phyloP scores from a whole-genome alignment of 1,139 yeast species.

The Entelexis paramagnoliae region DNA sequence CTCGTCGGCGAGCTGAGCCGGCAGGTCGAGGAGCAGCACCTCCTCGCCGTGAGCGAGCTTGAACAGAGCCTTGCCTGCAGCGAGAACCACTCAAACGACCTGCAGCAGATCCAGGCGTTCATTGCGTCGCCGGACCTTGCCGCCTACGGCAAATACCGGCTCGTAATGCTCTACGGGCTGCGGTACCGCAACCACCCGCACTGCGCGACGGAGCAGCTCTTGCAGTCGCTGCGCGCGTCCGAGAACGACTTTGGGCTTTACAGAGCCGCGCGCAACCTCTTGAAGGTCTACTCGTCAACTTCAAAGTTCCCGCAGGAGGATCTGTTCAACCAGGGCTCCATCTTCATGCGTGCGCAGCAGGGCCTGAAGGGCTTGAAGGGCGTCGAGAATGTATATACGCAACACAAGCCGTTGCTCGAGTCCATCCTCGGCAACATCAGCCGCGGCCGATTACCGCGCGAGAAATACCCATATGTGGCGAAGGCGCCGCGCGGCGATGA shows the following conservation, averaged over 20 bases:
- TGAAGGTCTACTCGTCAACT: constrained; percentile 34
- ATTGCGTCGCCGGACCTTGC: constrained; percentile 30
- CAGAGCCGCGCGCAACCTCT: constrained; percentile 24
- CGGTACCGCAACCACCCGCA: constrained; percentile 42
- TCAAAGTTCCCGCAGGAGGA: constrained; percentile 37
- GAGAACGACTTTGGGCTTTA: constrained; percentile 21
- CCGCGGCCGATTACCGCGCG: constrained; percentile 41
- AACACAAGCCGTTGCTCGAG: constrained; percentile 68
- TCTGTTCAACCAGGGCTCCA: constrained; percentile 34
- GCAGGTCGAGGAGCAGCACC: constrained; percentile 47
- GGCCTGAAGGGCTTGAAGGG: constrained; percentile 38
- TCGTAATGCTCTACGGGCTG: constrained; percentile 62
- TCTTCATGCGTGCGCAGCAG: constrained; percentile 37
- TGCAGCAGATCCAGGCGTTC: constrained; percentile 40
- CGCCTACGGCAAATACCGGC: constrained; percentile 40
- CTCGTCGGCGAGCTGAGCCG: constrained; percentile 73
- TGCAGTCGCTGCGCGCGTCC: constrained; percentile 26
- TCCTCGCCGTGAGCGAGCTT: constrained; percentile 81
- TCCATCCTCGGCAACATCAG: constrained; percentile 41
- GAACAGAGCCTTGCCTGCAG: constrained; percentile 78
- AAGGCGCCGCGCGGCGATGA: constrained; percentile 9
- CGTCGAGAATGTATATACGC: constrained; percentile 52
- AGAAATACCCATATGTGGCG: constrained; percentile 40
- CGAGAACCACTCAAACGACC: constrained; percentile 44
- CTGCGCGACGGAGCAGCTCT: constrained; percentile 35